Evolutionary conservation across 306 rosid genomes (phyloP), one percentile per base, ranked within the genome.

Genomic region (Quercus bicolor): DNA sequence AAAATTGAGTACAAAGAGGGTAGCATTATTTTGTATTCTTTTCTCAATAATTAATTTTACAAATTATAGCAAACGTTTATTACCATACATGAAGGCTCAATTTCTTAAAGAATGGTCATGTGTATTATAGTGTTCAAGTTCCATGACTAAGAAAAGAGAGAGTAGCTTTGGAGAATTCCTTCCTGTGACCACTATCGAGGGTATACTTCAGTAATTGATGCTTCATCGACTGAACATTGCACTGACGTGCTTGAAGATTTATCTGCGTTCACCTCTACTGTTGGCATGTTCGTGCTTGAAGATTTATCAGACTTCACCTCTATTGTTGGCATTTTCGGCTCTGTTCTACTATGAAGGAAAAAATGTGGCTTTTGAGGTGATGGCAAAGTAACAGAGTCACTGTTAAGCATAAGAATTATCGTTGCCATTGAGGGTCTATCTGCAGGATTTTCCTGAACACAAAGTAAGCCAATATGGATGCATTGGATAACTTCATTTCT

Each of bases 401-500:
- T 73, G 60, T 68, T 79, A 0, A 85, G 74, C 84, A 82, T 86
- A 16, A 80, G 68, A 75, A 75, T 65, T 31, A 86, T 20, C 18
- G 72, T 31, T 31, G 71, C 72, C 85, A 83, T 83, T 14, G 87
- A 61, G 0, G 87, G 87, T 59, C 89, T 81, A 0, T 69, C 26
- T 2, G 26, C 61, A 5, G 79, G 70, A 72, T 85, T 65, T 74
- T 85, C 86, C 26, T 78, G 76, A 24, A 85, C 83, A n/a, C n/a
- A n/a, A n/a, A n/a, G n/a, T n/a, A n/a, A n/a, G n/a, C n/a, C n/a
- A n/a, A n/a, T n/a, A n/a, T 82, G 79, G 12, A 86, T 70, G 52
- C 89, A 83, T 74, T 83, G 61, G 0, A 48, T 56, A 18, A 83
- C 87, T 72, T 86, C 86, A 5, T 71, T 71, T 72, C 34, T 80